phyloP scores from a whole-genome alignment of 2,329 filamentous ascomycete species.

The Chaetoscypha palmicola region DNA sequence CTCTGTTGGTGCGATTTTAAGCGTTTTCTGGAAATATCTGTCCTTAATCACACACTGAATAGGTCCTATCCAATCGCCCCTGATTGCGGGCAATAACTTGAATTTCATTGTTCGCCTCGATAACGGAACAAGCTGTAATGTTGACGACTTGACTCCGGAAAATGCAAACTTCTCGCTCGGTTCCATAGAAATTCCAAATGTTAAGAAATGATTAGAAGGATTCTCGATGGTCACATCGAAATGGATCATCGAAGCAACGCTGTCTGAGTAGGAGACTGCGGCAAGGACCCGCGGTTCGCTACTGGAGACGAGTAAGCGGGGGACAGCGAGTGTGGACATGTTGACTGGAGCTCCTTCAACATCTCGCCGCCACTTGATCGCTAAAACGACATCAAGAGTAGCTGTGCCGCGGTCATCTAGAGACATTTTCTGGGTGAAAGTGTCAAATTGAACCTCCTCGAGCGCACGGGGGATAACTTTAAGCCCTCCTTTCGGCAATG shows the following conservation, averaged over 20 bases:
- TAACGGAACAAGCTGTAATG: slow-evolving; percentile 74
- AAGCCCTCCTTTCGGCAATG: slow-evolving; percentile 35
- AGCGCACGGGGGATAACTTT: slow-evolving; percentile 59
- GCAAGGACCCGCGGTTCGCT: slow-evolving; percentile 76
- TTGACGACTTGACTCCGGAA: slow-evolving; percentile 75
- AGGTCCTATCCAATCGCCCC: slow-evolving; percentile 63
- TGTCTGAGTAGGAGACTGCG: slow-evolving; percentile 40
- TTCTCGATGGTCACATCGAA: slow-evolving; percentile 78
- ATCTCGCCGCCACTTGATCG: slow-evolving; percentile 69
- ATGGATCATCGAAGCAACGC: slow-evolving; percentile 32
- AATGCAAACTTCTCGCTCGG: slow-evolving; percentile 90
- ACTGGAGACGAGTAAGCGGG: slow-evolving; percentile 71
- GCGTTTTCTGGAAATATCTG: slow-evolving; percentile 85
- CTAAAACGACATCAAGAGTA: slow-evolving; percentile 65
- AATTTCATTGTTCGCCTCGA: slow-evolving; percentile 70
- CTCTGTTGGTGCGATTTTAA: slow-evolving; percentile 73
- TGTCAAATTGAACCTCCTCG: slow-evolving; percentile 63
- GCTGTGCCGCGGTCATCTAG: slow-evolving; percentile 77
- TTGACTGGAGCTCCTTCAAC: slow-evolving; percentile 36
- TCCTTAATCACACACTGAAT: slow-evolving; percentile 68
- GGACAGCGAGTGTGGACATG: slow-evolving; percentile 65
- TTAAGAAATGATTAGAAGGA: slow-evolving; percentile 87
- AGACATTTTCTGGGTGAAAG: slow-evolving; percentile 67
- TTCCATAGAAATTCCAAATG: slow-evolving; percentile 88
- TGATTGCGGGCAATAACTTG: slow-evolving; percentile 60